Conservation (phyloP, 2,329 filamentous ascomycete species). For the Bipolaris oryzae region DNA sequence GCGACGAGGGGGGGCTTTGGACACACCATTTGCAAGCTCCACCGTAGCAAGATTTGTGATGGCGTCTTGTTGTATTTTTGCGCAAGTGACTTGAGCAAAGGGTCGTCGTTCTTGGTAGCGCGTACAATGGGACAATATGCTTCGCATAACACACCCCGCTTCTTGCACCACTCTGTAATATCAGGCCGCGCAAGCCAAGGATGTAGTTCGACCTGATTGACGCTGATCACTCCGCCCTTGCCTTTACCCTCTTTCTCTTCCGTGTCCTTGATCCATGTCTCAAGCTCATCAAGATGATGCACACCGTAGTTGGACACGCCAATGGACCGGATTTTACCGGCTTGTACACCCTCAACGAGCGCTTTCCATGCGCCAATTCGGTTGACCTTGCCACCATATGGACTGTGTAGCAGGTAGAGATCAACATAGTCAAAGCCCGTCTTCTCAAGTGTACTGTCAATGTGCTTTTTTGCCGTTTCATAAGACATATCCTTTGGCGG, state of each 20-base stretch:
- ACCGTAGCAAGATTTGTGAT: slow-evolving; percentile 64
- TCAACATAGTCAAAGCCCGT: slow-evolving; percentile 73
- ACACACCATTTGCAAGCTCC: slow-evolving; percentile 56
- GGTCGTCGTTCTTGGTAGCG: slow-evolving; percentile 58
- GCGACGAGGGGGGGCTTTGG: too few relatives aligned
- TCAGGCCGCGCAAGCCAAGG: slow-evolving; percentile 84
- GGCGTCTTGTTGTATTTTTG: slow-evolving; percentile 65
- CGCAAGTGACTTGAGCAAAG: slow-evolving; percentile 56
- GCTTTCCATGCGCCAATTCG: slow-evolving; percentile 61
- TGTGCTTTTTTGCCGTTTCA: slow-evolving; percentile 65
- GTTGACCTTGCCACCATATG: slow-evolving; percentile 58
- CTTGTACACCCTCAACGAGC: slow-evolving; percentile 59
- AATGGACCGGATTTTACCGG: slow-evolving; percentile 59
- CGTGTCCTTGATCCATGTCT: slow-evolving; percentile 62
- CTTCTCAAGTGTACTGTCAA: slow-evolving; percentile 57
- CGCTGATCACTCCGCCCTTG: slow-evolving; percentile 73
- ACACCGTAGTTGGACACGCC: slow-evolving; percentile 63
- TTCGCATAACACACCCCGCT: slow-evolving; percentile 56
- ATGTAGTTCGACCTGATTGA: slow-evolving; percentile 85
- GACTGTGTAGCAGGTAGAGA: slow-evolving; percentile 63
- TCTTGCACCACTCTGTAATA: slow-evolving; percentile 76
- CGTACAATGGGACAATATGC: slow-evolving; percentile 57
- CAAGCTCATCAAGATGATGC: slow-evolving; percentile 61
- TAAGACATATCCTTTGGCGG: slow-evolving; percentile 62
- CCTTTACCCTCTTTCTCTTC: slow-evolving; percentile 68